Evolutionary conservation across 345 rosid genomes (phyloP), one percentile per base, ranked within the genome.

Genomic region (Dovyalis caffra): DNA sequence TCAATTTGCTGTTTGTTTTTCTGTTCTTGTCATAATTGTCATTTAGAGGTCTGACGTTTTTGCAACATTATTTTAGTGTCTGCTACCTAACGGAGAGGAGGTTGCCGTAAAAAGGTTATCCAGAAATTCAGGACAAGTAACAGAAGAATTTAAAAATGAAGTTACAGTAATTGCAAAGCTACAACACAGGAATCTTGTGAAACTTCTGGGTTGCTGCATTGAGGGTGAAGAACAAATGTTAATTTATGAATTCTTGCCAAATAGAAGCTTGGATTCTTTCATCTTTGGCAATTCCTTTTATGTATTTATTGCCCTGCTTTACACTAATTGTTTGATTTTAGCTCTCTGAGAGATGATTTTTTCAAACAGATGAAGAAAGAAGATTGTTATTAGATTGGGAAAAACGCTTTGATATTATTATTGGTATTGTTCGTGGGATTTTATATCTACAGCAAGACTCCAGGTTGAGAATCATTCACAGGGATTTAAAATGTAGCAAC

Each of bases 371-470:
- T 81, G 84, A 83, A 70, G 70, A 7, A n/a, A 90, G 80, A 20
- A 81, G 73, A 32, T 64, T 69, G 0, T 6, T 49, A 64, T 4
- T 88, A n/a, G 85, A 88, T 43, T 90, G 97, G 97, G 49, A 60
- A 3, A 90, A 76, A 68, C 82, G 92, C 6, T 81, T 84, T 32
- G 84, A 74, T 20, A 89, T 92, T 10, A 84, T 88, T 23, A 49
- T 79, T 0, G 91, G 97, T 29, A 68, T 88, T 60, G 93, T 90
- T 64, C 88, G 90, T 8, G 95, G 95, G 60, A 79, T 92, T 28
- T 75, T 90, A 26, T 92, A 92, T 60, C 86, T 92, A 4, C 95
- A 92, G 75, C 90, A 87, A 68, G 95, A 92, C 67, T 90, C 95
- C 6, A 92, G 95, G 66, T 66, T 87, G 97, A 91, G 72, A n/a